phyloP scores from a whole-genome alignment of 331 rosid genomes.

The Dryas integrifolia region DNA sequence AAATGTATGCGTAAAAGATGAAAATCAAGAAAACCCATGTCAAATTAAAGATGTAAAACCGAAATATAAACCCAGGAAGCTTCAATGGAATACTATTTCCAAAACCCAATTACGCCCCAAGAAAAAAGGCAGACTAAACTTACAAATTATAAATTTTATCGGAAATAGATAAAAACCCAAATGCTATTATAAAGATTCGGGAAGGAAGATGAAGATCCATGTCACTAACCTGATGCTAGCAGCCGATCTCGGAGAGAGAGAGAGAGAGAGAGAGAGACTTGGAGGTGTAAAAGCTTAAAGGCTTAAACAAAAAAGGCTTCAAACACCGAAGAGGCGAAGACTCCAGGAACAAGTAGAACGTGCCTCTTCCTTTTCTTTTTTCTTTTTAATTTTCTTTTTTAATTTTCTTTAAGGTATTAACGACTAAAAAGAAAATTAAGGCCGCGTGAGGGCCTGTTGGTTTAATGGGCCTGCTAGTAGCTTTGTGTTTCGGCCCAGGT shows the following conservation, averaged over 20 bases:
- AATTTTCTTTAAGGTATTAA: background rate
- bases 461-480: too few species aligned
- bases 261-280: background rate
- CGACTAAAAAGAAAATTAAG: too few species aligned
- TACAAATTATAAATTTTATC: background rate
- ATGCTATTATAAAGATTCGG: background rate
- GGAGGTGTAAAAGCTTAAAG: background rate
- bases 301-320: background rate
- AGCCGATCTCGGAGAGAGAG: slow-evolving; percentile 3
- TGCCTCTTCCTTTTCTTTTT: background rate
- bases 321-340: background rate
- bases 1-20: background rate
- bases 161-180: background rate
- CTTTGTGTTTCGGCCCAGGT: background rate
- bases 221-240: slow-evolving; percentile 7
- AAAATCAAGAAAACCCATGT: background rate
- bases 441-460: too few species aligned
- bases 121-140: background rate
- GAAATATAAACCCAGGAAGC: background rate
- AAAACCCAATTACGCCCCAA: background rate
- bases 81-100: background rate
- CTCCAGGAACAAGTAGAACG: background rate
- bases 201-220: background rate
- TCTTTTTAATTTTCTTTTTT: background rate
- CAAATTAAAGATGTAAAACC: background rate